Evolutionary conservation across 176 grass and related monocot species (phyloP), one percentile per base, ranked within the genome.

Genomic region (Metroxylon sagu): DNA sequence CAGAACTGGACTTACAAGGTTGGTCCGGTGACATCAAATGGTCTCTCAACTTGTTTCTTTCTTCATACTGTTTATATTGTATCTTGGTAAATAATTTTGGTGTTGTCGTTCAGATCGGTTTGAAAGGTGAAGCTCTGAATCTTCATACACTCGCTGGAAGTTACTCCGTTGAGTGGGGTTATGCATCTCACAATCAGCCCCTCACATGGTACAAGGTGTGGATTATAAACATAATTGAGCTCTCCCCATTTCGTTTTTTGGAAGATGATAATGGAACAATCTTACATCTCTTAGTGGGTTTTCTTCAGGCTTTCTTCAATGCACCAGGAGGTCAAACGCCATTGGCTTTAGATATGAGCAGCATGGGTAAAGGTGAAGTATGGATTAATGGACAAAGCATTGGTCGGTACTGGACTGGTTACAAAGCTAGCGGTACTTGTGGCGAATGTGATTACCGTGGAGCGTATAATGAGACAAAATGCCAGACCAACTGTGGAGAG

Each of bases 1-100:
- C 87, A 98, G 76, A 98, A 85, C 70, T 98, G 93, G 93, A 85
- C 84, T 27, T 98, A 98, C 74, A 76, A 85, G 84, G 93, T 98
- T 69, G 54, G 63, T 25, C 53, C 10, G 3, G n/a, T n/a, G n/a
- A n/a, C n/a, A n/a, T n/a, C n/a, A n/a, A n/a, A n/a, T n/a, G n/a
- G n/a, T n/a, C n/a, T n/a, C 16, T 31, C 52, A 21, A 39, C 30
- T 50, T 28, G 2, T 10, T 0, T 17, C 16, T 30, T 7, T 29
- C n/a, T 17, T 51, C 15, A 21, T 18, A 27, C 8, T 55, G 14
- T 51, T 15, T 57, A 0, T 26, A 55, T 61, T 26, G 62, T 25
- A 60, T 29, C 50, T 78, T 43, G 62, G 60, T n/a, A n/a, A n/a
- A n/a, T 19, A 51, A 59, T 26, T 6, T 35, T 80, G 30, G 31